Evolutionary conservation across 441 rosid species (phyloP), one percentile per base, ranked within the genome.

Genomic region (Macaranga tanarius): DNA sequence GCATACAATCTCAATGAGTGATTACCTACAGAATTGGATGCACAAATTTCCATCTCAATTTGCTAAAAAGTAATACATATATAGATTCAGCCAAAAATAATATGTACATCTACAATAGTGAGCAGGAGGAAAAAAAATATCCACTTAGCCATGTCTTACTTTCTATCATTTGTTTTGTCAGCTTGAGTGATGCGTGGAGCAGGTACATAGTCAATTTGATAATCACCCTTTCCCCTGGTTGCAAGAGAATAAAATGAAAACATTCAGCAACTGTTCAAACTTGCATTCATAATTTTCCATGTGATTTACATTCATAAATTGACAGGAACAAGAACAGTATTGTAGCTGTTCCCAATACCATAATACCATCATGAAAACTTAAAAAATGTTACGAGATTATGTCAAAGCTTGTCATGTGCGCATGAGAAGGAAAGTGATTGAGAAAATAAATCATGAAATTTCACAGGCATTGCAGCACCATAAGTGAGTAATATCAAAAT

Each of bases 111-210:
- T 38, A 31, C 55, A 47, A 26, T 2, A 34, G 74, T 12, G 20
- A 58, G 67, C 22, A 23, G 56, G 26, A 58, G 65, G 11, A 51
- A 65, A 20, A 65, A 20, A 23, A 61, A 25, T 13, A 0, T 10
- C 34, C 51, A 34, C 20, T 47, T 17, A 8, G 22, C 5, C 19
- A 38, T 63, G 45, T 48, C 92, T 84, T 87, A 86, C 97, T 86
- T 94, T 82, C 73, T 85, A 65, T 87, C 95, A 76, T 89, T 89
- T n/a, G 65, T 76, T 85, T 89, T 84, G 84, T 95, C 95, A 65
- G 96, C 97, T 80, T 94, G 92, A 1, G 94, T 90, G 77, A 88
- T 81, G 76, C 96, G 85, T 15, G 97, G 96, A 82, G 97, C 97
- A 56, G 99, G 99, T 59, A 77, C 84, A 67, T 92, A 90, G 71